Evolutionary conservation across 257 asterid species (phyloP).

Genomic region (Linaria vulgaris): DNA sequence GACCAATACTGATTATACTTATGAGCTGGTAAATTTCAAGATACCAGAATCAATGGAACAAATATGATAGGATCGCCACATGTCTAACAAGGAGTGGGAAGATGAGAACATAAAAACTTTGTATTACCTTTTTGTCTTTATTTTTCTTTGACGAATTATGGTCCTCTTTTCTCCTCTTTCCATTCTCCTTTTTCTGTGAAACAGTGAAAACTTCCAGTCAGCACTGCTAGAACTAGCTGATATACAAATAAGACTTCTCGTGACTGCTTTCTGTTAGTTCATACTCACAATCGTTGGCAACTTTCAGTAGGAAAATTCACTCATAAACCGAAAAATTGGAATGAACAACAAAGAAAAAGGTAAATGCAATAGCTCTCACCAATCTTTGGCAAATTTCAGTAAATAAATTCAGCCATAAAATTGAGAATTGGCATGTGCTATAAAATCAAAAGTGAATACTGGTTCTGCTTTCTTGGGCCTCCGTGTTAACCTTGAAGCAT

Average conservation of each 20-base stretch:
- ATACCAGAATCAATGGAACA: not conserved
- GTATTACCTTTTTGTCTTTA: constrained; percentile 80
- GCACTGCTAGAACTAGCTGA: constrained; percentile 22
- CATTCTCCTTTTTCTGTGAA: constrained; percentile 81
- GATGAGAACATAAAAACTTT: constrained; percentile 18
- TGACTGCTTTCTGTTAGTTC: not conserved
- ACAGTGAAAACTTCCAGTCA: constrained; percentile 23
- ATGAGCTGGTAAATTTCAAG: not conserved
- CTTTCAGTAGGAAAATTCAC: not conserved
- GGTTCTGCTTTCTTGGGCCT: not conserved
- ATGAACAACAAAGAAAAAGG: not conserved
- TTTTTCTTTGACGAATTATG: constrained; percentile 56
- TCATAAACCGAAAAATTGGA: not conserved
- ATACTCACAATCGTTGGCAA: not conserved
- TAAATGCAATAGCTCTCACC: constrained; percentile 1
- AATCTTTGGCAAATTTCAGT: not conserved
- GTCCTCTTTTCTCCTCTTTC: constrained; percentile 93
- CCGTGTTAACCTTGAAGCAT: not conserved
- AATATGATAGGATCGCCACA: not conserved
- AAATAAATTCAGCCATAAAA: not conserved
- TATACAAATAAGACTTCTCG: constrained; percentile 3
- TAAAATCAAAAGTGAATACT: constrained; percentile 5
- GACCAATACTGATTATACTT: not conserved
- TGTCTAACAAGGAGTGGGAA: not conserved
- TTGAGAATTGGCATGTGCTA: not conserved